phyloP scores from a whole-genome alignment of 129 eudicot species.

The Helichrysum umbraculigerum region DNA sequence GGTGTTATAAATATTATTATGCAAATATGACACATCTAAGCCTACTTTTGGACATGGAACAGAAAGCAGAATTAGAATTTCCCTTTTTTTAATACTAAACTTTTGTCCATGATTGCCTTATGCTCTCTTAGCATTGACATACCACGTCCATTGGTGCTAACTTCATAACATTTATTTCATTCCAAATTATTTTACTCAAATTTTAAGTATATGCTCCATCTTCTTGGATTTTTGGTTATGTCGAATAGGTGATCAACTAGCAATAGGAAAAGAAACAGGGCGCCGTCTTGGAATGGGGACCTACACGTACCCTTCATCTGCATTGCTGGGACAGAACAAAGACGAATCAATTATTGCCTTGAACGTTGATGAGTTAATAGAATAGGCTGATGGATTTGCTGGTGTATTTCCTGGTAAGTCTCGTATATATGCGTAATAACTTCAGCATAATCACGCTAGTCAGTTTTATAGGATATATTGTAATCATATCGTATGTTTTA shows the following conservation, averaged over 20 bases:
- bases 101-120: neutral
- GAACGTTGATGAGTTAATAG: conserved; percentile 70
- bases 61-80: neutral
- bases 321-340: conserved; percentile 70
- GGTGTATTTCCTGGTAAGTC: conserved; percentile 88
- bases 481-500: neutral
- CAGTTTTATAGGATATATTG: neutral
- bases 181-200: neutral
- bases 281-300: conserved; percentile 87
- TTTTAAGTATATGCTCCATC: neutral
- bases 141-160: neutral
- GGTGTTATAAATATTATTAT: conserved; percentile 7
- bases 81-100: neutral
- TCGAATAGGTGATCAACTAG: conserved; percentile 76
- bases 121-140: neutral
- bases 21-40: neutral
- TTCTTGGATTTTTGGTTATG: conserved; percentile 19
- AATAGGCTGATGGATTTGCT: conserved; percentile 92
- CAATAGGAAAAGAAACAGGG: conserved; percentile 85
- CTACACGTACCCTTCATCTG: conserved; percentile 82
- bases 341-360: conserved; percentile 61
- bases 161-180: neutral
- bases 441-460: neutral
- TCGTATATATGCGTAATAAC: conserved; percentile 1
- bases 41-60: neutral